Evolutionary conservation across 148 eudicot genomes (phyloP).

Genomic region (Spergularia bocconei): DNA sequence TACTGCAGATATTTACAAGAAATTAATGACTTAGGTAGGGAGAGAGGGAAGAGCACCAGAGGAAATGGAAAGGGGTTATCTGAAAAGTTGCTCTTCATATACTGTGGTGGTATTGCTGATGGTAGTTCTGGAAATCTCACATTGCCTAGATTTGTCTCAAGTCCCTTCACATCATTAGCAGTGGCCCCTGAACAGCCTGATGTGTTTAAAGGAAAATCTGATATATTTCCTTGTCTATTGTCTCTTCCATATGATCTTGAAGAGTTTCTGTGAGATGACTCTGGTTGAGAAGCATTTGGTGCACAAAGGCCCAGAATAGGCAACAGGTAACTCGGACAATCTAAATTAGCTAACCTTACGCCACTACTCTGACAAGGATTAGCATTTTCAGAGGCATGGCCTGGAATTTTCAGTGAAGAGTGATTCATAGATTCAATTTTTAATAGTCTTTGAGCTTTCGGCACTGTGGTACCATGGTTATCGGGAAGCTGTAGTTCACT

Average conservation of each 20-base stretch:
- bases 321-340: conserved; percentile 33
- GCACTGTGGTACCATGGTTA: conserved; percentile 31
- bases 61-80: conserved; percentile 40
- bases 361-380: conserved; percentile 31
- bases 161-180: conserved; percentile 31
- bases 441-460: conserved; percentile 31
- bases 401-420: conserved; percentile 25
- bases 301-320: conserved; percentile 93
- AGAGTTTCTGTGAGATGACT: conserved; percentile 45
- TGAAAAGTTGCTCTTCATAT: conserved; percentile 31
- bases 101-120: conserved; percentile 41
- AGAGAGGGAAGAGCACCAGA: conserved; percentile 36
- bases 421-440: conserved; percentile 41
- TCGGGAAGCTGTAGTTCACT: conserved; percentile 33
- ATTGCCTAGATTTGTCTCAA: conserved; percentile 32
- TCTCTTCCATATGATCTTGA: conserved; percentile 48
- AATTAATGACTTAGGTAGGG: conserved; percentile 10
- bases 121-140: conserved; percentile 41
- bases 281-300: conserved; percentile 71
- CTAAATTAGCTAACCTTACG: conserved; percentile 29
- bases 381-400: conserved; percentile 27
- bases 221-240: conserved; percentile 37
- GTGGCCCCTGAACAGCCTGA: conserved; percentile 39
- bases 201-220: conserved; percentile 47
- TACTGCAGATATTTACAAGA: background rate